Evolutionary conservation across 257 asterid genomes (phyloP).

Genomic region (Mentha longifolia): DNA sequence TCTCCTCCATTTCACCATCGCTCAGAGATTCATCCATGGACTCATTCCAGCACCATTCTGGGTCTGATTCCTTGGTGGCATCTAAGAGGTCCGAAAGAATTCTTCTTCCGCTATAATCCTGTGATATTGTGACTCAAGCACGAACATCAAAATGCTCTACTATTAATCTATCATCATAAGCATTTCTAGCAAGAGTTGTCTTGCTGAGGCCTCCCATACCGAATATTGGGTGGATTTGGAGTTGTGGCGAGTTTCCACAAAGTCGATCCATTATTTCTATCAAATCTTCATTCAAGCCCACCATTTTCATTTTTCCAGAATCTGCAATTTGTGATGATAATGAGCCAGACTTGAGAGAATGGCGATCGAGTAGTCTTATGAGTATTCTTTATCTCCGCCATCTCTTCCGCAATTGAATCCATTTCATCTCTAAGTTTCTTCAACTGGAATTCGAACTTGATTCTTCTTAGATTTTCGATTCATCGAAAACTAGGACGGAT

Average conservation of each 20-base stretch:
- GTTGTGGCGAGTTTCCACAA: constrained; percentile 18
- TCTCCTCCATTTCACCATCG: not conserved
- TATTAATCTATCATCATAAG: constrained; percentile 9
- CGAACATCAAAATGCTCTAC: too few relatives aligned
- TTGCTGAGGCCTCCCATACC: constrained; percentile 37
- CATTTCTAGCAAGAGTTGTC: constrained; percentile 33
- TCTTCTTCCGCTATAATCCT: too few relatives aligned
- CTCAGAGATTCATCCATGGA: not conserved
- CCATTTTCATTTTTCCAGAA: not conserved
- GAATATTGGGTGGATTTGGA: constrained; percentile 13
- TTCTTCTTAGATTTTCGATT: not conserved
- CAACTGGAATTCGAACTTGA: not conserved
- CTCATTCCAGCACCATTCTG: not conserved
- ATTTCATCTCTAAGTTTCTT: constrained; percentile 2
- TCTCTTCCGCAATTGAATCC: not conserved
- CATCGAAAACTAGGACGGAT: not conserved
- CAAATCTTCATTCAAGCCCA: constrained; percentile 28
- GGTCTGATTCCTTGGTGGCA: not conserved
- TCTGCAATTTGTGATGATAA: not conserved
- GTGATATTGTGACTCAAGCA: too few relatives aligned
- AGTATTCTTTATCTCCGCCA: constrained; percentile 8
- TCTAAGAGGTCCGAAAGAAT: constrained; percentile 2
- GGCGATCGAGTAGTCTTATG: not conserved
- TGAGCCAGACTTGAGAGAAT: not conserved
- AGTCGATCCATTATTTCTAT: constrained; percentile 20